Evolutionary conservation across 495 filamentous ascomycete genomes (phyloP).

Genomic region (Penicillium cinerascens): DNA sequence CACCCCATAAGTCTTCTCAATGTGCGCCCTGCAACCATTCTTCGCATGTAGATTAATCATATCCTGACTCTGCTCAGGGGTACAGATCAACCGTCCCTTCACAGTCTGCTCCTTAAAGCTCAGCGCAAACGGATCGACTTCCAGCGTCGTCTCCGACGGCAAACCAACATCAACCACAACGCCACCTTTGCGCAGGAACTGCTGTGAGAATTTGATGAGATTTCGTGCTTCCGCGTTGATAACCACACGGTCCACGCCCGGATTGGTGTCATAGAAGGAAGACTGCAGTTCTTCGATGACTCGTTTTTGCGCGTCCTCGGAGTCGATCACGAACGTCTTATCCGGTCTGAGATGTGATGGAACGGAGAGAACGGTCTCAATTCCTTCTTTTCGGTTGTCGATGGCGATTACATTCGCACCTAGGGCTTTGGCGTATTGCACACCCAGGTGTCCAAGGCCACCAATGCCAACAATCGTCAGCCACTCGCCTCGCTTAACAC

Average conservation of each 20-base stretch:
- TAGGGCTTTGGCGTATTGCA: slow-evolving; percentile 7
- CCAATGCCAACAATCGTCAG: slow-evolving; percentile 2
- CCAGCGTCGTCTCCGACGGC: slow-evolving; percentile 1
- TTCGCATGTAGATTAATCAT: slow-evolving; percentile 14
- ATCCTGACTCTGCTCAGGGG: slow-evolving; percentile 14
- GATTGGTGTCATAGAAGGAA: slow-evolving; percentile 9
- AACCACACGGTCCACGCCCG: slow-evolving; percentile 9
- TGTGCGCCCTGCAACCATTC: slow-evolving; percentile 11
- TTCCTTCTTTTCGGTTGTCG: background rate
- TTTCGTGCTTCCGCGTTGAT: slow-evolving; percentile 6
- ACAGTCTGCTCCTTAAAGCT: slow-evolving; percentile 13
- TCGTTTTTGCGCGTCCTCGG: slow-evolving; percentile 1
- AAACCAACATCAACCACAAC: slow-evolving; percentile 11
- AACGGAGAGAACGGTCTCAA: background rate
- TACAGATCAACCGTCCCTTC: slow-evolving; percentile 11
- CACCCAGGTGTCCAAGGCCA: slow-evolving; percentile 11
- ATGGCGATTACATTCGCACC: slow-evolving; percentile 9
- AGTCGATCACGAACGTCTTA: slow-evolving; percentile 10
- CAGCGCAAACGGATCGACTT: slow-evolving; percentile 11
- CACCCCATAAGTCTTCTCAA: slow-evolving; percentile 13
- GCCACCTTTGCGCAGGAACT: slow-evolving; percentile 11
- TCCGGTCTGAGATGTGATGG: slow-evolving; percentile 3
- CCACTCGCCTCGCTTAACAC: background rate
- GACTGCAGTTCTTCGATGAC: slow-evolving; percentile 8
- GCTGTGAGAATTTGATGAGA: slow-evolving; percentile 6